phyloP scores from a whole-genome alignment of 768 basidiomycete species.

The Boletellus emodensis region DNA sequence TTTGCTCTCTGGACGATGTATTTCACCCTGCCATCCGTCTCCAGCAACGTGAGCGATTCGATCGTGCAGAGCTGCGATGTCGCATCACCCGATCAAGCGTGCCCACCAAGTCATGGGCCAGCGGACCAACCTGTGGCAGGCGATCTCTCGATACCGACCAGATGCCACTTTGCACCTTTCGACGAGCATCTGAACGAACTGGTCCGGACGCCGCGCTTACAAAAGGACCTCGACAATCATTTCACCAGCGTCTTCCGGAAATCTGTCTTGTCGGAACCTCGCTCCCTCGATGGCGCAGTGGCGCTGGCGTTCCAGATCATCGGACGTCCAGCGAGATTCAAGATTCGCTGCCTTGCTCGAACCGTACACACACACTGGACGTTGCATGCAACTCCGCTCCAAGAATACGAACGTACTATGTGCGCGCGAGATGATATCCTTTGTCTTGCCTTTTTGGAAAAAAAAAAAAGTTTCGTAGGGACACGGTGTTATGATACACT shows the following conservation, averaged over 20 bases:
- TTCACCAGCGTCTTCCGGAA: conserved; percentile 11
- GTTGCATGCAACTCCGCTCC: conserved; percentile 10
- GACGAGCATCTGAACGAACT: conserved; percentile 4
- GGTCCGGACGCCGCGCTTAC: conserved; percentile 4
- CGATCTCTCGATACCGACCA: background rate
- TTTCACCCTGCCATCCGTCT: background rate
- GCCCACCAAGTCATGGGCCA: background rate
- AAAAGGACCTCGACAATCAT: conserved; percentile 13
- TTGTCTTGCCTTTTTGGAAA: conserved; percentile 7
- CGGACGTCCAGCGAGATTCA: conserved; percentile 8
- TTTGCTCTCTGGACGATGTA: background rate
- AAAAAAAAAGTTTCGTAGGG: background rate
- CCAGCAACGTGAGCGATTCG: background rate
- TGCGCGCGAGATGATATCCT: conserved; percentile 1
- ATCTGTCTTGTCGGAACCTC: conserved; percentile 2
- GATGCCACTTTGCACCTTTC: conserved; percentile 9
- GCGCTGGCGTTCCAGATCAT: conserved; percentile 8
- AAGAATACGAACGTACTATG: conserved; percentile 5
- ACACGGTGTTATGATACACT: conserved; percentile 26
- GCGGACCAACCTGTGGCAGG: background rate
- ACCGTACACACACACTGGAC: conserved; percentile 14
- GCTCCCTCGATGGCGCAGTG: conserved; percentile 8
- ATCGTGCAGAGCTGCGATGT: background rate
- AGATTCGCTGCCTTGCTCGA: conserved; percentile 9
- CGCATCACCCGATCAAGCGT: background rate